A percentile compares a stretch with the other conserved stretches of the same genome.
Conservation (phyloP, 768 basidiomycete species). For the Boletus speciosus region DNA sequence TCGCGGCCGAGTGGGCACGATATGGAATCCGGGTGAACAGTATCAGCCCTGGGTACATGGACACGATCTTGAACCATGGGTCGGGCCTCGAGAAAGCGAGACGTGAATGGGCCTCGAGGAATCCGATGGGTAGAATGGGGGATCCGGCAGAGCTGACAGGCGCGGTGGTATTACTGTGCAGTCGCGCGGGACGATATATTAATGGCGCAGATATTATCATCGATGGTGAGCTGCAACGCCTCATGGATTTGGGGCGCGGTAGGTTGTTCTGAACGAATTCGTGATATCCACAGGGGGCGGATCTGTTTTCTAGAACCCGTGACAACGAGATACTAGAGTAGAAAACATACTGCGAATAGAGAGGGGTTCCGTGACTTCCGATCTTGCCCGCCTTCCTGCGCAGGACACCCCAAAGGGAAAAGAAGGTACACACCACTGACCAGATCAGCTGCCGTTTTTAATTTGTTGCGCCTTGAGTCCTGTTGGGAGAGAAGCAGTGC, state of each 20-base stretch:
- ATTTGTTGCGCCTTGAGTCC: constrained; percentile 1
- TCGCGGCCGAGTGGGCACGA: constrained; percentile 42
- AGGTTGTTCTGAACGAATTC: background rate
- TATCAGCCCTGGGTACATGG: constrained; percentile 43
- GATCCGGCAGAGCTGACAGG: constrained; percentile 40
- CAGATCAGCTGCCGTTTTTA: background rate
- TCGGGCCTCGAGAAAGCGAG: constrained; percentile 31
- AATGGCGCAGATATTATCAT: constrained; percentile 42
- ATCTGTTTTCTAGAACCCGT: constrained; percentile 15
- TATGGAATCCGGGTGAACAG: constrained; percentile 43
- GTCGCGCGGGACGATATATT: constrained; percentile 38
- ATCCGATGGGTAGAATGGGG: constrained; percentile 44
- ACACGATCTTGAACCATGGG: constrained; percentile 40
- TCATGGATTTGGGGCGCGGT: background rate
- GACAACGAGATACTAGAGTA: background rate
- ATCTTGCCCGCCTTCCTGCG: background rate
- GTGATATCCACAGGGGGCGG: constrained; percentile 17
- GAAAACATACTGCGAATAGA: background rate
- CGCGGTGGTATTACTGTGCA: constrained; percentile 39
- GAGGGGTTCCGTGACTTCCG: background rate
- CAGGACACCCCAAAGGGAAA: background rate
- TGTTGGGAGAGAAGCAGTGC: background rate
- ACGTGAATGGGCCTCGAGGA: constrained; percentile 37
- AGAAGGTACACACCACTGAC: background rate
- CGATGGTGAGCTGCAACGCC: constrained; percentile 34